Evolutionary conservation across 1,139 yeast species (phyloP), one percentile per base, ranked within the genome.

Genomic region (Zygosaccharomyces sapae): DNA sequence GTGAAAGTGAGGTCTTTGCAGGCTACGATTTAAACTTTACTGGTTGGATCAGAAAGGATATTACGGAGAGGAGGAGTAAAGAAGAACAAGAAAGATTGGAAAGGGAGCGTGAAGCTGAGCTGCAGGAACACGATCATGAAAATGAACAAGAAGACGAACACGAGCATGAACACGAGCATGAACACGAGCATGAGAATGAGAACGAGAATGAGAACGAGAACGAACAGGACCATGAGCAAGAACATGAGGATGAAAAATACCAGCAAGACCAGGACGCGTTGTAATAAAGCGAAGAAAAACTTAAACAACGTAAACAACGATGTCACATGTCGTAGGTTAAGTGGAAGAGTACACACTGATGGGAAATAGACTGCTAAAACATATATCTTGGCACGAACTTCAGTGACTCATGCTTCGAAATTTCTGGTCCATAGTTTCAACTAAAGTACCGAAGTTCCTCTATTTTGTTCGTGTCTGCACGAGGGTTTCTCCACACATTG

Each of bases 31-130:
- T 60, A 16, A 49, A 54, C 7, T 48, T 60, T 13, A 52, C 47
- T 34, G 63, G 63, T 5, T 60, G 62, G 61, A 45, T 56, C 16
- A 49, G 63, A 36, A 45, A 52, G 22, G 62, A 59, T 33, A 33
- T 54, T 13, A 20, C 36, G 33, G 44, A 35, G 27, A 43, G 43
- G 20, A 36, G 46, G 33, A 18, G 33, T n/a, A 34, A 37, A 33
- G 30, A 24, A 8, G 27, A 27, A 37, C 27, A 42, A 37, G 38
- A 33, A 24, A 30, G 25, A 5, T 6, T 35, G 24, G 25, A 33
- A 12, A 36, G 43, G 10, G n/a, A 22, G 20, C 27, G 8, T 13
- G 24, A 19, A 16, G 42, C 27, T 2, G 35, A 16, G 2, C 4
- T 16, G 13, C 24, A 29, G 13, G 30, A 9, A 27, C 10, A 13